A percentile compares a stretch with the other conserved stretches of the same genome.
phyloP scores from a whole-genome alignment of 2,329 filamentous ascomycete genomes.

The Aureobasidium sp. region DNA sequence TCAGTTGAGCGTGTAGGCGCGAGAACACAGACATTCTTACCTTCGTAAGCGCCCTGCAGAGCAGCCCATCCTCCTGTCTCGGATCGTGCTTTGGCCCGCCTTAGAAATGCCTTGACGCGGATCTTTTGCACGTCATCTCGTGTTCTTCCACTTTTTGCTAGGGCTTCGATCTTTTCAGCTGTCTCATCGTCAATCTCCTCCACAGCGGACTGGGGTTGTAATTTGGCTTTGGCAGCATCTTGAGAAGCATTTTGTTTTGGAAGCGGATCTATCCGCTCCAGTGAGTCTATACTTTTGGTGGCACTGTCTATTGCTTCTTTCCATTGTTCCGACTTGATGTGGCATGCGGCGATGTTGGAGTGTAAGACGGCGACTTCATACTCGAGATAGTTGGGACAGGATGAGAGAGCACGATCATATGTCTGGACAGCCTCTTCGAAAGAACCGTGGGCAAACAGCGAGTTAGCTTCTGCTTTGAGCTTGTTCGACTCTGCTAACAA shows the following conservation, averaged over 20 bases:
- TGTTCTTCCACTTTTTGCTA: conserved; percentile 37
- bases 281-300: conserved; percentile 61
- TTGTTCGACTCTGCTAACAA: conserved; percentile 65
- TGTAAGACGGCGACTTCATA: conserved; percentile 82
- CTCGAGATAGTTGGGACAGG: conserved; percentile 76
- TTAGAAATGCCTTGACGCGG: conserved; percentile 73
- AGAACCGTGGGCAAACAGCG: conserved; percentile 64
- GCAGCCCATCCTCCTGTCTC: conserved; percentile 72
- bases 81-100: conserved; percentile 65
- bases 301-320: conserved; percentile 72
- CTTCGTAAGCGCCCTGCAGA: conserved; percentile 65
- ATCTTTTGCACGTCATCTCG: conserved; percentile 66
- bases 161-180: conserved; percentile 36
- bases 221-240: conserved; percentile 17
- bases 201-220: conserved; percentile 32
- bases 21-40: conserved; percentile 7
- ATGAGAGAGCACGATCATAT: conserved; percentile 72
- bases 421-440: conserved; percentile 72
- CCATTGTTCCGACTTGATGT: conserved; percentile 80
- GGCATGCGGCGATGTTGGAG: conserved; percentile 83
- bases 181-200: conserved; percentile 45
- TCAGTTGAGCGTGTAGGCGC: background rate
- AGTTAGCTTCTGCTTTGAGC: conserved; percentile 70
- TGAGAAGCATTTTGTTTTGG: conserved; percentile 25
- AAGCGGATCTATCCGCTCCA: conserved; percentile 56